phyloP scores from a whole-genome alignment of 495 filamentous ascomycete species.

The Friedmanniomyces endolithicus region DNA sequence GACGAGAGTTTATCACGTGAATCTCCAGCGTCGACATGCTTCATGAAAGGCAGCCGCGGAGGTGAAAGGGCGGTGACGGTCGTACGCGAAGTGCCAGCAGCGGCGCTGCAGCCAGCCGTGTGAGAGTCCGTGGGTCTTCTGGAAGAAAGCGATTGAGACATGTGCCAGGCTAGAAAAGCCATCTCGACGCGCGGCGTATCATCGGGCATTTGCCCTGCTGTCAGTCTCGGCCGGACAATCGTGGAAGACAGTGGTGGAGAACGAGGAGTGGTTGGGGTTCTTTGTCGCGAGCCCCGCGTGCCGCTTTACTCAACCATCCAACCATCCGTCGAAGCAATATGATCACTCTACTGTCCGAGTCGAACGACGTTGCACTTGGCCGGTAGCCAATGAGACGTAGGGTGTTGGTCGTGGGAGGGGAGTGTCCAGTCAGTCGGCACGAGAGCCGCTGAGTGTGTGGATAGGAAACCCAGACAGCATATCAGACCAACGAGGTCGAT shows the following conservation, averaged over 20 bases:
- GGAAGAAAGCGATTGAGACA: constrained; percentile 18
- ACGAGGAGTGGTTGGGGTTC: too few relatives aligned
- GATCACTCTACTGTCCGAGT: neutral
- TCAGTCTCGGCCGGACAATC: neutral
- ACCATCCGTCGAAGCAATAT: neutral
- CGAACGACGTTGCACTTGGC: neutral
- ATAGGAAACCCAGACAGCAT: too few relatives aligned
- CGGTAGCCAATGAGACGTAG: neutral
- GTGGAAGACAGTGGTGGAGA: neutral
- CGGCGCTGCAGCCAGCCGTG: constrained; percentile 8
- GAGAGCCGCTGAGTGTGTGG: too few relatives aligned
- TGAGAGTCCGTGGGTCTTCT: constrained; percentile 3
- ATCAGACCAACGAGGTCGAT: neutral
- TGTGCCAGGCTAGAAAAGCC: neutral
- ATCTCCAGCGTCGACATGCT: too few relatives aligned
- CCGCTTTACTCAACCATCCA: too few relatives aligned
- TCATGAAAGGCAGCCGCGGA: neutral
- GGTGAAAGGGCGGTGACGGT: constrained; percentile 15
- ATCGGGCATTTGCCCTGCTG: neutral
- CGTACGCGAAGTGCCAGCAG: constrained; percentile 7
- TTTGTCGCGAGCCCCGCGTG: neutral
- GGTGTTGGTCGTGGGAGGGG: neutral
- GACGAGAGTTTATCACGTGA: too few relatives aligned
- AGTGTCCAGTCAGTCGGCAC: neutral
- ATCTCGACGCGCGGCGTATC: constrained; percentile 10